These are phyloP conservation scores for Epichloe bromicola DNA, from an alignment of 2,329 filamentous ascomycete species.

Conservation along the genomic window DNA sequence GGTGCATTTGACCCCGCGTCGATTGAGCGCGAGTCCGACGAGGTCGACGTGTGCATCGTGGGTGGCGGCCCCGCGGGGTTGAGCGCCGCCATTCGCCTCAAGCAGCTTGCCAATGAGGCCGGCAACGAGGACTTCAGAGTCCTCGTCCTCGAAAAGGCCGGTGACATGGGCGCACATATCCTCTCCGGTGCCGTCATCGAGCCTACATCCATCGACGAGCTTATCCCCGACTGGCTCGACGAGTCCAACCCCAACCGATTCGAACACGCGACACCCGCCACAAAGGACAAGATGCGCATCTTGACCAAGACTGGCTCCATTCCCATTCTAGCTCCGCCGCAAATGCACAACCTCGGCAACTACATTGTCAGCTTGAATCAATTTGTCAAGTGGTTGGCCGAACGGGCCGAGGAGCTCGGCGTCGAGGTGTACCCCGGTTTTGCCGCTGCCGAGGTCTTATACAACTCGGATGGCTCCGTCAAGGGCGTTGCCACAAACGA, in stretches of 20 bases:
- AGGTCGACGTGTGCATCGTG: conserved; percentile 94
- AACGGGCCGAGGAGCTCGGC: conserved; percentile 89
- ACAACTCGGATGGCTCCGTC: conserved; percentile 74
- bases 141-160: conserved; percentile 84
- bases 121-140: conserved; percentile 95
- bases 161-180: conserved; percentile 88
- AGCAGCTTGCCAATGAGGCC: conserved; percentile 87
- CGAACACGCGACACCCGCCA: conserved; percentile 73
- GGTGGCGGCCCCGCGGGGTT: conserved; percentile 92
- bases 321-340: conserved; percentile 76
- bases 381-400: conserved; percentile 88
- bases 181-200: conserved; percentile 93
- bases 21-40: conserved; percentile 77
- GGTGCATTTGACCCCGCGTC: conserved; percentile 51
- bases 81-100: conserved; percentile 83
- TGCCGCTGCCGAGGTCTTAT: conserved; percentile 84
- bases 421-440: conserved; percentile 97
- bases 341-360: conserved; percentile 98
- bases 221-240: conserved; percentile 86
- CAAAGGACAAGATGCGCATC: conserved; percentile 81
- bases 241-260: conserved; percentile 83
- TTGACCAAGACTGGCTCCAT: conserved; percentile 69
- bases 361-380: conserved; percentile 95
- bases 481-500: conserved; percentile 94
- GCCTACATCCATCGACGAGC: conserved; percentile 74